A percentile compares a stretch with the other conserved stretches of the same genome.
Conservation (phyloP, 2,329 filamentous ascomycete species). For the Colletotrichum orbiculare region DNA sequence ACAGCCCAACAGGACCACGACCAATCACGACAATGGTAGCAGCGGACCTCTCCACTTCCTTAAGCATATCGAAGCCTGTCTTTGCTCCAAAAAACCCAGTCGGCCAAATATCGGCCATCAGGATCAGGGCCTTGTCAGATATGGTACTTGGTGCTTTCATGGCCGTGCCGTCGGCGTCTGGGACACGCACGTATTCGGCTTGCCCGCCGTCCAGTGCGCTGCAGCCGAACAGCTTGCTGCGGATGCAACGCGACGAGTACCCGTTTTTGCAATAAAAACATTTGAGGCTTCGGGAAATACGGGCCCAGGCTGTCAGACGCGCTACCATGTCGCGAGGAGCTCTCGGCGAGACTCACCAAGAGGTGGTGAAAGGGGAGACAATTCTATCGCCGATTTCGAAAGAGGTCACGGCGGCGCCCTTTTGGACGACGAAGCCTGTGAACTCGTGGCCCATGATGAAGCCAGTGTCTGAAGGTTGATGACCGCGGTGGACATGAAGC, state of each 20-base stretch:
- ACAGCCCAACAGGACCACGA: conserved; percentile 87
- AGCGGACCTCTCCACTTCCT: conserved; percentile 68
- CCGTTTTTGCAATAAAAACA: conserved; percentile 89
- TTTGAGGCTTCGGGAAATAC: conserved; percentile 57
- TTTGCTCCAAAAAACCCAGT: conserved; percentile 85
- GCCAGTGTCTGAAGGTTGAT: conserved; percentile 74
- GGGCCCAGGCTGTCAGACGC: not conserved
- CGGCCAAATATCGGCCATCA: conserved; percentile 95
- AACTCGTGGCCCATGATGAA: conserved; percentile 88
- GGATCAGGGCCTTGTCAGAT: conserved; percentile 77
- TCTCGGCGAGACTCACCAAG: conserved; percentile 65
- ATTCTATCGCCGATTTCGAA: conserved; percentile 81
- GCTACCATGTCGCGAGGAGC: not conserved
- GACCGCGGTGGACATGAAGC: conserved; percentile 86
- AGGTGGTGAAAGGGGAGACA: conserved; percentile 85
- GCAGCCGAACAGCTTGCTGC: conserved; percentile 77
- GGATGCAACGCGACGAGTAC: conserved; percentile 80
- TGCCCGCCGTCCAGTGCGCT: conserved; percentile 79
- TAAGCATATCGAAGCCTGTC: conserved; percentile 77
- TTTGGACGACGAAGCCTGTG: conserved; percentile 77
- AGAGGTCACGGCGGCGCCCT: conserved; percentile 74
- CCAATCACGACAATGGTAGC: conserved; percentile 84
- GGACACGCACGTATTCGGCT: conserved; percentile 85
- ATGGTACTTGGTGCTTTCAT: conserved; percentile 76
- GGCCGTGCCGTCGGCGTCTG: conserved; percentile 83